These are phyloP conservation scores for Macrolepiota fuliginosa DNA, from an alignment of 768 basidiomycete species.

Conservation along the genomic window DNA sequence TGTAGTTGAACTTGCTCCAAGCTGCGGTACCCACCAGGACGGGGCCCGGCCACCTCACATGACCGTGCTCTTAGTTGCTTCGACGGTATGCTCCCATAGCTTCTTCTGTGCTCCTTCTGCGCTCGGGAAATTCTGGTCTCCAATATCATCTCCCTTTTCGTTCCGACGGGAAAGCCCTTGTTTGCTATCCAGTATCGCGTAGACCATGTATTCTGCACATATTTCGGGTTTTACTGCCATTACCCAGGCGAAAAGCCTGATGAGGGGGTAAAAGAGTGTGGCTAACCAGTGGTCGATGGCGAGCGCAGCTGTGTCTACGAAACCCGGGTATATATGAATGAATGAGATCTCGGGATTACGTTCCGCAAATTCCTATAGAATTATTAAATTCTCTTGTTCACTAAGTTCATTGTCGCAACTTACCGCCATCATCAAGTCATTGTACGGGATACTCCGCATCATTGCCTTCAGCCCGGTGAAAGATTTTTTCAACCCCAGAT, in stretches of 20 bases:
- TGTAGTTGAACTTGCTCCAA: too few relatives aligned
- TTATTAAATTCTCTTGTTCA: constrained; percentile 39
- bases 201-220: constrained; percentile 35
- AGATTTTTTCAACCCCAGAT: constrained; percentile 40
- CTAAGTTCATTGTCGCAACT: constrained; percentile 22
- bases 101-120: constrained; percentile 31
- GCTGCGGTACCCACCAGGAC: too few relatives aligned
- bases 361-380: constrained; percentile 34
- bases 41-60: not conserved
- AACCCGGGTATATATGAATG: constrained; percentile 37
- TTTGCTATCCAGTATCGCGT: constrained; percentile 24
- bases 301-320: constrained; percentile 29
- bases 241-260: constrained; percentile 20
- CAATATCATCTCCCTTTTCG: constrained; percentile 30
- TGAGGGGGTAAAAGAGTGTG: constrained; percentile 19
- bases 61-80: constrained; percentile 8
- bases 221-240: constrained; percentile 19
- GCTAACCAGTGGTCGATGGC: constrained; percentile 24
- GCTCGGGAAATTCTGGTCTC: constrained; percentile 29
- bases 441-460: constrained; percentile 27
- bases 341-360: constrained; percentile 35
- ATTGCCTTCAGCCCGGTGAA: constrained; percentile 25
- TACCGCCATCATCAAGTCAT: constrained; percentile 36
- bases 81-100: constrained; percentile 29
- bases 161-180: constrained; percentile 29